Base-by-base conservation (phyloP, 2,329 filamentous ascomycete genomes). In the Trichoderma sp. region DNA sequence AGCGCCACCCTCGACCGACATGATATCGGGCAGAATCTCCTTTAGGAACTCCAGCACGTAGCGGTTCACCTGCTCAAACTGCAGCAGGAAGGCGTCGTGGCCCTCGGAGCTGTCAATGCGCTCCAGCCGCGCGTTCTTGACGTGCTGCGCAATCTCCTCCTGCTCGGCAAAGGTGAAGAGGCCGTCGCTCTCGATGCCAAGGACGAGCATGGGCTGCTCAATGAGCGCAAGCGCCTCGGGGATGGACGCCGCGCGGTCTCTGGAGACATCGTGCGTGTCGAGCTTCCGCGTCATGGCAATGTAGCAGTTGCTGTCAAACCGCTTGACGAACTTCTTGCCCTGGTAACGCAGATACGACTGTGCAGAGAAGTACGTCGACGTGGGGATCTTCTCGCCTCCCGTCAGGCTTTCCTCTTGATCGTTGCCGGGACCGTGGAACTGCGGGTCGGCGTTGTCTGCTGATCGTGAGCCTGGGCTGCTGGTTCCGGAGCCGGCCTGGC, bases 291-390 rank as follows among this genome's bases (percentile, higher is more conserved):
- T 98, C 78, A 99, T 97, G 70, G 95, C 93, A 71, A 99, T 98
- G 80, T 99, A 99, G 80, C 95, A 99, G 77, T 99, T 99, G 72
- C 93, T 92, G 77, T 99, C 95, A 76, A 98, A 99, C 10, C 95
- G 90, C 77, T 91, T 93, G 72, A 98, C 95, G 72, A 99, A 99
- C 77, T 99, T 99, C 72, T 90, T 86, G 64, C 93, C 94, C 78
- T 99, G 95, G 78, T 99, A 99, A 21, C 95, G 90, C 50, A 99
- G 85, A 78, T 99, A 99, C 0, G 93, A 97, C 76, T 99, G 95
- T 0, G 95, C 95, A 0, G 95, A 98, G 78, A 98, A 99, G 78
- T 97, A 97, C n/a, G 92, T 95, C 7, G 88, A 88, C 0, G 87
- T 85, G 7, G 84, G 77, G 64, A 83, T 68, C 68, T 72, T 76